Base-by-base conservation (phyloP, 2,329 filamentous ascomycete species). In the Chrysosphaeria jannelii region DNA sequence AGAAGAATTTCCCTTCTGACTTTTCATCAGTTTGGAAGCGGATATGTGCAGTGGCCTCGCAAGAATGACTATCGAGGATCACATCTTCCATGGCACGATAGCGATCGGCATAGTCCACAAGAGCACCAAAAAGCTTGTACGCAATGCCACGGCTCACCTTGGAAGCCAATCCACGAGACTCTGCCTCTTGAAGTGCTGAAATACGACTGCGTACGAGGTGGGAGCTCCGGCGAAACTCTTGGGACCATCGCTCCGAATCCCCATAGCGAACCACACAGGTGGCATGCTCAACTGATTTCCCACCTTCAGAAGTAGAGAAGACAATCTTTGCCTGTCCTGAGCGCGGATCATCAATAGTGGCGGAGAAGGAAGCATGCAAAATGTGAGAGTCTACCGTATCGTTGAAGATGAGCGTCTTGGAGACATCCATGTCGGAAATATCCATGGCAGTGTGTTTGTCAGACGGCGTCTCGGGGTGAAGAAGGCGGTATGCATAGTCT, bases 131-230 rank as follows among this genome's bases (percentile, higher is more conserved):
- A 1, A 61, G 53, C 45, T 78, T 79, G 53, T 85, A 85, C 9
- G 68, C 66, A 46, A 78, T 59, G 16, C 68, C 68, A 13, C 68
- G 62, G 23, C 68, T 58, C 30, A 78, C 57, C 44, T 71, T 69
- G 39, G 70, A 68, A 14, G 68, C 67, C 26, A 57, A 54, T 19
- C 69, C 69, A 16, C 49, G 52, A 34, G 57, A 46, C 26, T 69
- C 65, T 28, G 61, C 66, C 30, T 57, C 45, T 33, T 53, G 46
- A 3, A 68, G 51, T 13, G 49, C 43, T 11, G 63, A 48, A 25
- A 68, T 52, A 26, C 63, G 57, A 12, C 50, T 52, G 34, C 62
- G 58, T 37, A 81, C 61, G 17, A 76, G 50, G 37, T 78, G 75
- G 33, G 55, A 53, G 32, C 58, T 57, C 25, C 67, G 64, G 29